Evolutionary conservation across 148 eudicot species (phyloP).

Genomic region (Rhododendron ferrugineum): DNA sequence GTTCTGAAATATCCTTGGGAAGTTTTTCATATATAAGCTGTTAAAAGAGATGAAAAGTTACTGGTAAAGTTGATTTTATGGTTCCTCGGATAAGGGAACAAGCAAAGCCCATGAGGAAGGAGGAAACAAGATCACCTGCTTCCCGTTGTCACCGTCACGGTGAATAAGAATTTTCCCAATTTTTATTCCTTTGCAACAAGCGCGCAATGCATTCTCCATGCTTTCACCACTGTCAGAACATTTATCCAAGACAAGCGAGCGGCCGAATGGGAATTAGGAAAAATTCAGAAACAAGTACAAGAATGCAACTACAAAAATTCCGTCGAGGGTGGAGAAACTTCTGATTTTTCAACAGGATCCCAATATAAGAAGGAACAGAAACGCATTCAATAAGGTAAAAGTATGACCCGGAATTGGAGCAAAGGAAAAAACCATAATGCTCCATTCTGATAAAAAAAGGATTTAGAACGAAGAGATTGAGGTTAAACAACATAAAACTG

Average conservation of each 20-base stretch:
- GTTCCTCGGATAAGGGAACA: not conserved
- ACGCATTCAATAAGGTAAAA: not conserved
- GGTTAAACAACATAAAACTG: not conserved
- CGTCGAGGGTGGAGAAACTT: not conserved
- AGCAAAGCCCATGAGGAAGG: not conserved
- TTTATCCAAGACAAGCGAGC: not conserved
- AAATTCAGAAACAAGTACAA: not conserved
- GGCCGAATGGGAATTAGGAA: not conserved
- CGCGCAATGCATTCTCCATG: slow-evolving; percentile 97
- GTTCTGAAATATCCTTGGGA: slow-evolving; percentile 87
- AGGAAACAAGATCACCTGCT: slow-evolving; percentile 50
- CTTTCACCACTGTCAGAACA: slow-evolving; percentile 69
- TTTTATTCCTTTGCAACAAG: slow-evolving; percentile 98
- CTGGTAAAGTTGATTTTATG: not conserved
- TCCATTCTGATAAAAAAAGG: not conserved
- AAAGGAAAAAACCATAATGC: not conserved
- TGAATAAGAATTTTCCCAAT: slow-evolving; percentile 95
- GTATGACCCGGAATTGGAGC: not conserved
- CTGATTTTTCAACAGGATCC: not conserved
- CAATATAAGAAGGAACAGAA: not conserved
- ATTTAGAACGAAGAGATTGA: not conserved
- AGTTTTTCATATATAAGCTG: slow-evolving; percentile 98
- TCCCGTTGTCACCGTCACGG: slow-evolving; percentile 91
- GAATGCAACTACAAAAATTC: not conserved
- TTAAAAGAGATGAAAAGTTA: slow-evolving; percentile 7